Percentiles rank a stretch among this genome's conserved stretches.
These are phyloP conservation scores for Tolypocladium ovalisporum DNA, from an alignment of 2,329 filamentous ascomycete species.

Conservation along the genomic window DNA sequence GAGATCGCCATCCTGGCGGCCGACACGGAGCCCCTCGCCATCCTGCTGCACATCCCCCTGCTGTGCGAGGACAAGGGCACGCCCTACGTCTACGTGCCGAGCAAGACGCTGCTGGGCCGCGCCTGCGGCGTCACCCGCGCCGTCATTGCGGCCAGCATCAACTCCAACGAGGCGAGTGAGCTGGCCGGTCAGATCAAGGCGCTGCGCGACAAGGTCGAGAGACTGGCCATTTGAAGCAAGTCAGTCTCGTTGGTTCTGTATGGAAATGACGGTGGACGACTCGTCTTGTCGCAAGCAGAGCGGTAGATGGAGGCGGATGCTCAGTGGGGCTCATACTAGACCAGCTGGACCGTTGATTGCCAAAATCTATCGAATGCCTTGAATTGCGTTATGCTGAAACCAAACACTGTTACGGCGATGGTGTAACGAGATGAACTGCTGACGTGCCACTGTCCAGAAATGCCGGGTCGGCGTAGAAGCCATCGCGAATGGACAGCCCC, in stretches of 20 bases:
- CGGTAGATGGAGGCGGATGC: not conserved
- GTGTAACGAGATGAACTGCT: not conserved
- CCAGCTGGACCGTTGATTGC: not conserved
- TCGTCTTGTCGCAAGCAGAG: not conserved
- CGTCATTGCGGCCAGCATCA: slow-evolving; percentile 82
- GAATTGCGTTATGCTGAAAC: not conserved
- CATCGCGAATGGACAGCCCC: not conserved
- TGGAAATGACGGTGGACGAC: not conserved
- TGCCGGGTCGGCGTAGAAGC: not conserved
- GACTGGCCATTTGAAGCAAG: slow-evolving; percentile 82
- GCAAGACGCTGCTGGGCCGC: slow-evolving; percentile 76
- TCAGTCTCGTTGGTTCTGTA: not conserved
- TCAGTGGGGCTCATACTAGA: not conserved
- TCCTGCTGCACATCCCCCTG: slow-evolving; percentile 80
- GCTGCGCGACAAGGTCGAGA: slow-evolving; percentile 91
- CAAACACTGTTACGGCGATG: not conserved
- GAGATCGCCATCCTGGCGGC: slow-evolving; percentile 85
- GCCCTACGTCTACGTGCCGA: slow-evolving; percentile 58
- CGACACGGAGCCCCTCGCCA: slow-evolving; percentile 78
- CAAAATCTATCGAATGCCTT: not conserved
- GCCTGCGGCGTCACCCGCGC: slow-evolving; percentile 82
- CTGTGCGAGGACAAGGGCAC: slow-evolving; percentile 71
- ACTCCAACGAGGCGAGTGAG: slow-evolving; percentile 83
- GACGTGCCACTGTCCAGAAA: not conserved
- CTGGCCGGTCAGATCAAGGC: slow-evolving; percentile 77